A percentile compares a stretch with the other conserved stretches of the same genome.
These are phyloP conservation scores for Dictyostelium citrinum DNA, from an alignment of 78 protist species.

Conservation along the genomic window DNA sequence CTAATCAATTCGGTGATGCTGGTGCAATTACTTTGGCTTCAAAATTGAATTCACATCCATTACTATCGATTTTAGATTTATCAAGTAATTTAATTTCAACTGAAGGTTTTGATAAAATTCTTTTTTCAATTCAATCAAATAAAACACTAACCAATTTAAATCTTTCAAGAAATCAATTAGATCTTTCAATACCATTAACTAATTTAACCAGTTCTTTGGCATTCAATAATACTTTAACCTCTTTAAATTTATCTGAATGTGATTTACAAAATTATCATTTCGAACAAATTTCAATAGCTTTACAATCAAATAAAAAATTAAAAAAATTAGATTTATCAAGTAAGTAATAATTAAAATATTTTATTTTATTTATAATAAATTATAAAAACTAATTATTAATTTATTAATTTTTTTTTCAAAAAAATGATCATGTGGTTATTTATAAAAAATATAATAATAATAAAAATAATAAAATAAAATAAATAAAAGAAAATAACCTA, in stretches of 20 bases:
- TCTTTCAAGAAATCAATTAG: conserved; percentile 13
- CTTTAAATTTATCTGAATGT: conserved; percentile 8
- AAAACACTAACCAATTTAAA: background rate
- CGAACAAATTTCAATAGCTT: background rate
- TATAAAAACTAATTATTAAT: background rate
- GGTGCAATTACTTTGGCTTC: background rate
- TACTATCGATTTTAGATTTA: background rate
- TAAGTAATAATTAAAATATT: too few relatives aligned
- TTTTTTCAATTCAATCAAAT: background rate
- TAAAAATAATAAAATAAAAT: background rate
- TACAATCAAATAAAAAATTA: background rate
- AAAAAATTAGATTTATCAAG: conserved; percentile 7
- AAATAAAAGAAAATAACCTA: background rate
- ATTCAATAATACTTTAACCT: background rate
- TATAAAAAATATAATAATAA: background rate
- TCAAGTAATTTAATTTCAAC: conserved; percentile 7
- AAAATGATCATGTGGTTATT: background rate
- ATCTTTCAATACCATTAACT: background rate
- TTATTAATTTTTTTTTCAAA: too few relatives aligned
- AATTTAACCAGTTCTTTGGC: background rate
- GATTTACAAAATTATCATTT: background rate
- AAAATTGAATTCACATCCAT: background rate
- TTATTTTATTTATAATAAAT: too few relatives aligned
- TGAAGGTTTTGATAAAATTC: background rate
- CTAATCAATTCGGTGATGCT: background rate